Evolutionary conservation across 2,329 filamentous ascomycete genomes (phyloP).

Genomic region (Teratosphaeria pseudoeucalypti): DNA sequence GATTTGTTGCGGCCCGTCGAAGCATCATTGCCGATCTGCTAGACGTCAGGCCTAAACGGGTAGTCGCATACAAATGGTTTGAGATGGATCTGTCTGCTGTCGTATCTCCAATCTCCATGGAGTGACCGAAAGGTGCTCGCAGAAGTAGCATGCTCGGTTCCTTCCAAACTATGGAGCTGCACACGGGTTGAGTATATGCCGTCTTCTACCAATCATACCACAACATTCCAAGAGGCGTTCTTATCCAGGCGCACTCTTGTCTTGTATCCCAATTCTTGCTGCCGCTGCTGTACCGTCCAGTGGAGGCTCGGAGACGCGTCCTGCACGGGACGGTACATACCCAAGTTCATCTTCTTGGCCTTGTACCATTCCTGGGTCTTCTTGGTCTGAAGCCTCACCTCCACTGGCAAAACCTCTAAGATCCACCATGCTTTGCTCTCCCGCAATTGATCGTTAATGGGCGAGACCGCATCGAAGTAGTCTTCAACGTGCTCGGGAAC

Average conservation of each 20-base stretch:
- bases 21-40: background rate
- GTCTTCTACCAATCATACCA: background rate
- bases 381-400: constrained; percentile 27
- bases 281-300: constrained; percentile 33
- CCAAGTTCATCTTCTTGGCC: constrained; percentile 29
- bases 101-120: background rate
- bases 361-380: constrained; percentile 26
- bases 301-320: constrained; percentile 32
- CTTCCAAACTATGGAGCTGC: too few species aligned
- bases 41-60: background rate
- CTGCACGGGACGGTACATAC: constrained; percentile 27
- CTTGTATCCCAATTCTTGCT: constrained; percentile 27
- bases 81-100: background rate
- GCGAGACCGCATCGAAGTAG: constrained; percentile 33
- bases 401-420: constrained; percentile 35
- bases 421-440: constrained; percentile 34
- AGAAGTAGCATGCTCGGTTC: too few species aligned
- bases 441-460: constrained; percentile 32
- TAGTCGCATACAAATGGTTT: background rate
- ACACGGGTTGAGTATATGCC: background rate
- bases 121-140: too few species aligned
- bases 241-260: constrained; percentile 21
- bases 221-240: constrained; percentile 26
- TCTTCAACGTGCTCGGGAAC: constrained; percentile 34
- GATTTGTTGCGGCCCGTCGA: background rate